Percentiles rank a stretch among this genome's conserved stretches.
Evolutionary conservation across 2,329 filamentous ascomycete species (phyloP).

Genomic region (Colletotrichum filicis): DNA sequence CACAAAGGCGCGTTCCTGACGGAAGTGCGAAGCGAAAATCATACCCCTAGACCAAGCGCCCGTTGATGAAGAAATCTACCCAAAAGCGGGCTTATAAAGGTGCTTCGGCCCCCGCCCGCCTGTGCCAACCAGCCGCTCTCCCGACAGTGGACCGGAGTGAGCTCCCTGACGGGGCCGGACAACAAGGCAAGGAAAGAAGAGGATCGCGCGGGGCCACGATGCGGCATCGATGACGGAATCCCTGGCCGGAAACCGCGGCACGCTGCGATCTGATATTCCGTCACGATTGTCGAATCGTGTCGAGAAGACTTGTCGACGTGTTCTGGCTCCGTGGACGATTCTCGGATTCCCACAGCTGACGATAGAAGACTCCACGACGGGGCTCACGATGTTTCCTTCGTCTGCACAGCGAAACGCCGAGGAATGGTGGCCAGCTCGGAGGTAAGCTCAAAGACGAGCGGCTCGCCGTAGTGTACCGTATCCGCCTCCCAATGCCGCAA

Average conservation of each 20-base stretch:
- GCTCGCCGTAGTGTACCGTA: background rate
- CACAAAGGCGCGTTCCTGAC: background rate
- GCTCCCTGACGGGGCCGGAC: background rate
- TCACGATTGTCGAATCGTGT: background rate
- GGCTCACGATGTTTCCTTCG: background rate
- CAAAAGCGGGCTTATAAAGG: fast-evolving
- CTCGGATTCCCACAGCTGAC: slow-evolving; percentile 8
- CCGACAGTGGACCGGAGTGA: background rate
- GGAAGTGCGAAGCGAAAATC: slow-evolving; percentile 32
- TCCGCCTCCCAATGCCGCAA: background rate
- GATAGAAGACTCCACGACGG: slow-evolving; percentile 5
- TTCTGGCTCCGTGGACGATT: background rate
- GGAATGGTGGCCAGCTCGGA: slow-evolving; percentile 1
- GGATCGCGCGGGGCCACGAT: slow-evolving; percentile 6
- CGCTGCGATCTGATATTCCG: background rate
- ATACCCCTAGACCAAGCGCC: slow-evolving; percentile 36
- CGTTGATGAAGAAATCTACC: fast-evolving
- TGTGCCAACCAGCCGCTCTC: too few species aligned
- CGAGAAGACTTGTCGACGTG: background rate
- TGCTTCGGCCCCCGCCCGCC: fast-evolving
- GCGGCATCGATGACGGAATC: slow-evolving; percentile 20
- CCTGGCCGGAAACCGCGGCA: background rate
- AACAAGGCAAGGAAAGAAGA: background rate
- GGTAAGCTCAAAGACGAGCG: background rate
- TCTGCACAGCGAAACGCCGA: background rate